Base-by-base conservation (phyloP, 139 green algal genomes). In the Picochlorum sp. region DNA sequence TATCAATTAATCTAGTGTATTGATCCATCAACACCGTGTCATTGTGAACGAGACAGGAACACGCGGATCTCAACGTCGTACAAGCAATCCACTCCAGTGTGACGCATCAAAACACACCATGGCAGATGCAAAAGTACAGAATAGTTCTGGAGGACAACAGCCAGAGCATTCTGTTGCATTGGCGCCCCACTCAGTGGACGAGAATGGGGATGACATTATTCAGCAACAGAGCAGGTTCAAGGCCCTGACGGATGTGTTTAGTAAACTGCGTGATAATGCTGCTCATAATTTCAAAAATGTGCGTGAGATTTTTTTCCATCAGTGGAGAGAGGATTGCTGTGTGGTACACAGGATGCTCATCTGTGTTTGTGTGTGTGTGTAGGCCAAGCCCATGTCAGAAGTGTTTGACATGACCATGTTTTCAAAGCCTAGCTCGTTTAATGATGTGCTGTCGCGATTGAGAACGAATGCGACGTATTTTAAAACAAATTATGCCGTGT, bases 381-480 rank as follows among this genome's bases (percentile, higher is more conserved):
- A 96, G 85, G 74, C 84, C 28, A 96, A 95, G 63, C 91, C 91
- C 11, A 95, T 89, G 91, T 62, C 49, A 0, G 91, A 97, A 68
- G 58, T 97, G 44, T 31, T 88, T 2, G 91, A 97, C 68, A 72
- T 81, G 21, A 88, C 56, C 16, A 62, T 80, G 1, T 88, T 97
- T 52, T 74, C 74, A 21, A 88, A 87, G 68, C 86, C 88, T 2
- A 56, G 63, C n/a, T 85, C 67, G 45, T 57, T 95, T 24, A 60
- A 77, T 14, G 91, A 96, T 83, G 88, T 90, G 3, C 69, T 75
- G 0, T 52, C 52, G 2, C 79, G 92, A 3, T 60, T 97, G 55
- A 68, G 81, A 15, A 95, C 92, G 65, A 98, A 98, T 72, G 60
- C 82, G 5, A 65, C 62, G 6, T 98, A 98, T 78, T 98, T 98